Conservation (phyloP, 805 yeast genomes). For the Yamadazyma kitorensis region DNA sequence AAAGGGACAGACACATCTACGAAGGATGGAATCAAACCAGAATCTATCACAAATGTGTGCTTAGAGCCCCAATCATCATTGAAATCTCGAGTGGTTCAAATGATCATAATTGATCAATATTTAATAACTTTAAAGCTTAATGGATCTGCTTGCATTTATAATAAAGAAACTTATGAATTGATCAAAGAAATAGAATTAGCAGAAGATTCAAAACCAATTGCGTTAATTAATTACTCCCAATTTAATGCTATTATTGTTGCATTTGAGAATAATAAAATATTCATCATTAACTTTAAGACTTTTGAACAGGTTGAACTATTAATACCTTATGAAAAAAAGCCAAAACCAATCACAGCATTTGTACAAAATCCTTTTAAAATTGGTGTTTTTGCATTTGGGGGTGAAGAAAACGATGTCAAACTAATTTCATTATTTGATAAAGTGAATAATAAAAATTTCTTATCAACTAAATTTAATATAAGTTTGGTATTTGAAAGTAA, state of each 20-base stretch:
- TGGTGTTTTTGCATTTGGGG: slow-evolving; percentile 75
- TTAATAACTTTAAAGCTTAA: slow-evolving; percentile 42
- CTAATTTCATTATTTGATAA: slow-evolving; percentile 39
- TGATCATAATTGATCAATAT: slow-evolving; percentile 29
- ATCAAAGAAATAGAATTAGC: slow-evolving; percentile 28
- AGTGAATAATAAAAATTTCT: slow-evolving; percentile 12
- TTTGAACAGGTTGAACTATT: slow-evolving; percentile 19
- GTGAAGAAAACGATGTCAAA: slow-evolving; percentile 74
- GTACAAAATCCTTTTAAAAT: slow-evolving; percentile 44
- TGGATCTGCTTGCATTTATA: slow-evolving; percentile 43
- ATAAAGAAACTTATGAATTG: slow-evolving; percentile 26
- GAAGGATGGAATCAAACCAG: slow-evolving; percentile 64
- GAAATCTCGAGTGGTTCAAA: slow-evolving; percentile 32
- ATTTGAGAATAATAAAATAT: slow-evolving; percentile 44
- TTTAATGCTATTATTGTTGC: slow-evolving; percentile 40
- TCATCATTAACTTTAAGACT: slow-evolving; percentile 32
- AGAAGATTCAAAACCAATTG: slow-evolving; percentile 28
- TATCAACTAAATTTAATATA: slow-evolving; percentile 22
- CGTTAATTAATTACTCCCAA: slow-evolving; percentile 26
- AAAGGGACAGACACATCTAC: slow-evolving; percentile 79
- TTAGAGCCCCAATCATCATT: slow-evolving; percentile 25
- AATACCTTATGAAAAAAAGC: slow-evolving; percentile 13
- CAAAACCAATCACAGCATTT: slow-evolving; percentile 49
- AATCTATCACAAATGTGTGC: slow-evolving; percentile 44
- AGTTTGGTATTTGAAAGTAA: slow-evolving; percentile 62